Base-by-base conservation (phyloP, 2,329 filamentous ascomycete genomes). In the Aspergillus cejpii region DNA sequence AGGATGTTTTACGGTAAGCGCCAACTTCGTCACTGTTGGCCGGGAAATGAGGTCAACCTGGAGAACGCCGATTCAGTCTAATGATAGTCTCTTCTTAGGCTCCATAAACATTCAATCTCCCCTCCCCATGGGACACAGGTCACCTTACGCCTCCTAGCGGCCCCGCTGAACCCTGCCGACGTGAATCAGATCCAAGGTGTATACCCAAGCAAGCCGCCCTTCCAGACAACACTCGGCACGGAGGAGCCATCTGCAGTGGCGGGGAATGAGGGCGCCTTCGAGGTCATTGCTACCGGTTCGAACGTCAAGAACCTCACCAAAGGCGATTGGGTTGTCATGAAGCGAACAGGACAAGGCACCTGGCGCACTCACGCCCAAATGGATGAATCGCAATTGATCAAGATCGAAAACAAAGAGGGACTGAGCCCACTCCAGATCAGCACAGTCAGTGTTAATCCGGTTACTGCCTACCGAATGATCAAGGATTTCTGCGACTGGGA, bases 171-270 rank as follows among this genome's bases (percentile, higher is more conserved):
- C 72, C 92, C 92, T 19, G 90, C 92, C 61, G 92, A 98, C 71
- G 87, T 98, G 68, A 98, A 98, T 74, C 91, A 91, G 60, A 87
- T 98, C 60, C 92, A 98, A 74, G 92, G 92, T 54, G 89, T 91
- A 3, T 98, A 98, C 72, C 91, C 91, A 50, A 82, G 82, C 37
- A 88, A 88, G 64, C 89, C 90, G 0, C 73, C 78, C 36, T 90
- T 94, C 68, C 83, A 80, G 14, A 83, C 81, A 5, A 69, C 80
- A 1, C 80, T 98, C 43, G 86, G 89, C 45, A 96, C 90, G 0
- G 55, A 80, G 1, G 74, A 81, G 19, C 88, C 90, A 2, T 80
- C 85, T 6, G 87, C 87, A 1, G 64, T 69, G 6, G 65, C 55
- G 31, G 67, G 67, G 6, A 97, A 96, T 64, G 94, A 98, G 67